These are phyloP conservation scores for Rosa hybrid DNA, from an alignment of 331 rosid genomes.

Conservation along the genomic window DNA sequence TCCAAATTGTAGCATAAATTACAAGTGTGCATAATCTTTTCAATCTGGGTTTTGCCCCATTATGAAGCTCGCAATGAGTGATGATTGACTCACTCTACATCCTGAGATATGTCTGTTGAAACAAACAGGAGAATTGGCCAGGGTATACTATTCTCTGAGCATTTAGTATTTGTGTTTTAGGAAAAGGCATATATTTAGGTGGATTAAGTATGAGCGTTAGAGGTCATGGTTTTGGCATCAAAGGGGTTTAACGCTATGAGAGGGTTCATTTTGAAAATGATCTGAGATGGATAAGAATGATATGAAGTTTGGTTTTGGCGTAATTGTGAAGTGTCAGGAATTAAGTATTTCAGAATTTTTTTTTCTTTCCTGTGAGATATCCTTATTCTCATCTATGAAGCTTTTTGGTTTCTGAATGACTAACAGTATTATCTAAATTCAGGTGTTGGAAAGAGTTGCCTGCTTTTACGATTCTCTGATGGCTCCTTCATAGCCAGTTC, in stretches of 20 bases:
- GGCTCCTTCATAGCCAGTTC: constrained; percentile 88
- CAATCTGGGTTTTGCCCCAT: too few species aligned
- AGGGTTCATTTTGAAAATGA: not conserved
- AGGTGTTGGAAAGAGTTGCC: constrained; percentile 95
- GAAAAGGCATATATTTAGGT: not conserved
- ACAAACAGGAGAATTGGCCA: not conserved
- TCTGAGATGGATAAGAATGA: not conserved
- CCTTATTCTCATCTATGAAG: not conserved
- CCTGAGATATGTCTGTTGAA: too few species aligned
- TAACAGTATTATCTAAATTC: constrained; percentile 4
- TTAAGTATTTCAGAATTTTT: not conserved
- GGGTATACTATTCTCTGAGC: not conserved
- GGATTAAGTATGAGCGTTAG: not conserved
- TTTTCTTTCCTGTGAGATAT: not conserved
- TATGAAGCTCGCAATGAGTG: too few species aligned
- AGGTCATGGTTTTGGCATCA: not conserved
- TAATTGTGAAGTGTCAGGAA: not conserved
- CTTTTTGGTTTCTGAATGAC: not conserved
- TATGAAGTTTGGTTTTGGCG: not conserved
- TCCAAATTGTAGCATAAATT: too few species aligned
- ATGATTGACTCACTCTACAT: too few species aligned
- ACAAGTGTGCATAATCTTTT: too few species aligned
- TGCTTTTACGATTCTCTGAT: constrained; percentile 88
- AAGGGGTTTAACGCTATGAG: not conserved
- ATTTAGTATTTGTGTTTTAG: not conserved